Evolutionary conservation across 2,329 filamentous ascomycete species (phyloP), one percentile per base, ranked within the genome.

Genomic region (Pyricularia grisea): DNA sequence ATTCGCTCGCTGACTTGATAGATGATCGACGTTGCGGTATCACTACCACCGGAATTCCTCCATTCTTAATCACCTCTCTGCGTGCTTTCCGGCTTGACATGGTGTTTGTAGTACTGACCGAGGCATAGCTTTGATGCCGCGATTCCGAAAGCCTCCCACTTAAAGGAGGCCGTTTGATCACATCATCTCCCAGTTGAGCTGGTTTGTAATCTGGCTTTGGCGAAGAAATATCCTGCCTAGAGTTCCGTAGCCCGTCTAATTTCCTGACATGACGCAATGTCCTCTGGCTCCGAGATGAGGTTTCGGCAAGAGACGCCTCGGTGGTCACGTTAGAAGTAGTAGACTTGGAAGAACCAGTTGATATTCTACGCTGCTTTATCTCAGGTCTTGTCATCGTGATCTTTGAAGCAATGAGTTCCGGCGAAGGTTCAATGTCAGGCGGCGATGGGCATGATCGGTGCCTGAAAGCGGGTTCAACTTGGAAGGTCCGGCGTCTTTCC

Each of bases 181-280:
- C 60, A 10, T 65, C 68, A 33, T 74, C 77, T 2, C 77, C 73
- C 17, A 76, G 73, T 12, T 77, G 76, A 14, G 79, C 73, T 1
- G 82, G 83, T 17, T 76, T 6, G 33, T 42, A 10, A 27, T 77
- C 77, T 31, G 83, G 84, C 73, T 79, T 81, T n/a, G 76, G 71
- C 1, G 79, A 79, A 9, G 81, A 81, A 12, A 78, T 70, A 36
- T 82, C 79, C 4, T 79, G 80, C 25, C 75, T 74, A 3, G 83
- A 81, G 71, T 86, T 82, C 70, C 86, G 81, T 69, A 88, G 73
- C 0, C 78, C 77, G 10, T 77, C 77, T 63, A 86, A 83, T 73
- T 89, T 90, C 72, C 82, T 85, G 12, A 88, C 83, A 74, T 90
- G 88, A 4, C 88, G 84, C 70, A 90, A 76, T 9, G 87, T 90